Evolutionary conservation across 495 filamentous ascomycete species (phyloP).

Genomic region (Penicillium maclennaniae): DNA sequence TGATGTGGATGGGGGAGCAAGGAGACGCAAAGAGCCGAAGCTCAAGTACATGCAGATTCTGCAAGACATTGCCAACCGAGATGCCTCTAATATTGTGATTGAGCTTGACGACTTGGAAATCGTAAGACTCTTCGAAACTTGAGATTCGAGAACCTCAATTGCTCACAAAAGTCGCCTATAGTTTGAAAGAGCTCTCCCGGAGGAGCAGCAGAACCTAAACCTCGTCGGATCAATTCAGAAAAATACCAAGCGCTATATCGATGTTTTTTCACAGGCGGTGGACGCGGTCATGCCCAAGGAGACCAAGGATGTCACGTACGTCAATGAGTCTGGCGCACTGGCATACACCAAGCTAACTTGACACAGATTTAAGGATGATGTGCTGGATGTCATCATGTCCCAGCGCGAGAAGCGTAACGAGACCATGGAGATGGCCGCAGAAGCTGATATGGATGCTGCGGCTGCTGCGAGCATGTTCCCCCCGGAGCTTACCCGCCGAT

Average conservation of each 20-base stretch:
- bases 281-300: slow-evolving; percentile 83
- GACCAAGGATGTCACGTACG: slow-evolving; percentile 71
- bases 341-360: slow-evolving; percentile 4
- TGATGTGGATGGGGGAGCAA: slow-evolving; percentile 54
- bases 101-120: slow-evolving; percentile 82
- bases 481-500: slow-evolving; percentile 85
- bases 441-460: slow-evolving; percentile 60
- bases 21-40: slow-evolving; percentile 52
- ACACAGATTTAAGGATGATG: slow-evolving; percentile 87
- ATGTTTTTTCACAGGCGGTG: slow-evolving; percentile 81
- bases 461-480: slow-evolving; percentile 65
- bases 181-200: slow-evolving; percentile 68
- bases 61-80: slow-evolving; percentile 80
- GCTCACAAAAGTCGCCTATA: slow-evolving; percentile 32
- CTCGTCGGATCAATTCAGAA: slow-evolving; percentile 80
- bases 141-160: neutral
- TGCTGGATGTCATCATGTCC: slow-evolving; percentile 92
- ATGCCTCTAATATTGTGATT: slow-evolving; percentile 68
- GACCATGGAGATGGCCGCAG: slow-evolving; percentile 60
- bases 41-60: slow-evolving; percentile 89
- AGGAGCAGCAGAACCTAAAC: slow-evolving; percentile 55
- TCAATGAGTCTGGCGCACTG: neutral
- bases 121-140: slow-evolving; percentile 43
- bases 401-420: slow-evolving; percentile 85
- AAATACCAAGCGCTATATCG: slow-evolving; percentile 94